Conservation (phyloP, 768 basidiomycete genomes). For the Sutorius australiensis region DNA sequence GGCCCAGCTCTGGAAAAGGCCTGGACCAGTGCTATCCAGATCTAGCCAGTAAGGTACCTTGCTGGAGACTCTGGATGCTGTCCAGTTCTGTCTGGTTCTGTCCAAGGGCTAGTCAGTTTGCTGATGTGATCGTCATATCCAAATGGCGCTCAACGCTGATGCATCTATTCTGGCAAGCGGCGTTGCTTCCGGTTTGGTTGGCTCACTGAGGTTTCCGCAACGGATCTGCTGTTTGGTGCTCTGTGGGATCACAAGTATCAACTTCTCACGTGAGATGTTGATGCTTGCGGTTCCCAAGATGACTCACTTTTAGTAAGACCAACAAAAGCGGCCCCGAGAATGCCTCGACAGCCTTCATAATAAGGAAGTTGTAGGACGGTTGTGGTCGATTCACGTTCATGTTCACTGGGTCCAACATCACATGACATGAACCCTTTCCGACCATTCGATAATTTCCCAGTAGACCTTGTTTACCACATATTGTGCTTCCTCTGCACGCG, state of each 20-base stretch:
- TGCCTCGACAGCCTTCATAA: neutral
- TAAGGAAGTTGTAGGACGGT: too few species aligned
- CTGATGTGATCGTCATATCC: constrained; percentile 76
- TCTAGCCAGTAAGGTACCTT: too few species aligned
- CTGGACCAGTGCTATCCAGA: too few species aligned
- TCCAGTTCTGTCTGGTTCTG: too few species aligned
- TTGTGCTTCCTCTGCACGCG: neutral
- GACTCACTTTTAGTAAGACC: neutral
- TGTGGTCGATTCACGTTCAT: neutral
- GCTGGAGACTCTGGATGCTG: too few species aligned
- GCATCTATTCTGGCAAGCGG: constrained; percentile 35
- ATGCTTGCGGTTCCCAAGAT: too few species aligned
- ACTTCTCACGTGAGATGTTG: too few species aligned
- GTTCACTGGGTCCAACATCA: neutral
- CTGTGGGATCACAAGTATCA: constrained; percentile 83
- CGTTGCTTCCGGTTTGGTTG: constrained; percentile 33
- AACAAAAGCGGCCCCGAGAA: neutral
- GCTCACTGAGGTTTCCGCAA: constrained; percentile 46
- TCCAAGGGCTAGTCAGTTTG: too few species aligned
- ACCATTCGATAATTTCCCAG: neutral
- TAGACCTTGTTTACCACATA: neutral
- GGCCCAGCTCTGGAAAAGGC: too few species aligned
- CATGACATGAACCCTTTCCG: neutral
- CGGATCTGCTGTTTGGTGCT: constrained; percentile 71
- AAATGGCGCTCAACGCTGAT: constrained; percentile 45